Evolutionary conservation across 2,329 filamentous ascomycete species (phyloP), one percentile per base, ranked within the genome.

Genomic region (Aspergillus fumigatiaffinis): DNA sequence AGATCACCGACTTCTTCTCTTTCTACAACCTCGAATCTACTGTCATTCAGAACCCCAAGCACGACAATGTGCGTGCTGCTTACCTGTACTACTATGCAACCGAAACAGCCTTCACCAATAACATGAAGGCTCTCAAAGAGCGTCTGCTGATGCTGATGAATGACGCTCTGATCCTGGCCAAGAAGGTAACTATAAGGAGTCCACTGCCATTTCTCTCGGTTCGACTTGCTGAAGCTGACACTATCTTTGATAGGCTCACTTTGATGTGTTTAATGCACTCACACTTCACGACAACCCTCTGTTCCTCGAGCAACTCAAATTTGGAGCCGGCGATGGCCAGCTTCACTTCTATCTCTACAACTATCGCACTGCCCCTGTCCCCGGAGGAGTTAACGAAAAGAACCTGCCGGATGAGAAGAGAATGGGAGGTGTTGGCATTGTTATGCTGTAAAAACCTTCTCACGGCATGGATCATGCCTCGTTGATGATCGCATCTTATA

Each of bases 341-440:
- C 81, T 99, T 66, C 92, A 99, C 76, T 99, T 92, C 78, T 99
- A 99, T 75, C 81, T 99, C 32, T 99, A 95, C 83, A 99, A 99
- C 77, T 99, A 97, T 80, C 87, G 91, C 56, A 90, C 91, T 12
- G 87, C 90, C 59, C 86, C 87, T n/a, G 89, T 99, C 68, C 79
- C 85, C 0, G 92, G 94, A 51, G 94, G 94, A 23, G 87, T 97
- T 47, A 87, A 97, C 73, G 82, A 83, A 68, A 85, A 83, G 69
- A 96, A 95, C 71, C 79, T 86, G 66, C 80, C 93, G 42, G 92
- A 96, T 71, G 84, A 87, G 65, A 86, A 87, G 56, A 83, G 84
- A 61, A 85, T 92, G 71, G 94, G 92, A 66, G 93, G 94, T 1
- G 87, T 99, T 58, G 94, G 94, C 42, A 84, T 96, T 69, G 91